These are phyloP conservation scores for Kodamaea hsintzibuensis DNA, from an alignment of 805 yeast genomes.

Conservation along the genomic window DNA sequence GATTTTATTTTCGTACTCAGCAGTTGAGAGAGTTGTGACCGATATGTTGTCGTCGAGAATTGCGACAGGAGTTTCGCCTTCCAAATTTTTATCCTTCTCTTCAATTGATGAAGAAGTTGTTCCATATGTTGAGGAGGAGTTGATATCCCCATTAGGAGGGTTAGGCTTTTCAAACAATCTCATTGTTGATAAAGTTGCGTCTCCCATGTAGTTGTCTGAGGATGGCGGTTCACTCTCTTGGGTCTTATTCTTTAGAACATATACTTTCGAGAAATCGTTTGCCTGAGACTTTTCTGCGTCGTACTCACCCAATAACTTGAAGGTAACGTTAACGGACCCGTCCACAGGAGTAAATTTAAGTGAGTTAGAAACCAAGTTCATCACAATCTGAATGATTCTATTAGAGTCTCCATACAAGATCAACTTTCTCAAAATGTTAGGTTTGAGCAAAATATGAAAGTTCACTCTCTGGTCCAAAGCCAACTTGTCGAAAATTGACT, in stretches of 20 bases:
- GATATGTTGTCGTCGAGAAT: constrained; percentile 24
- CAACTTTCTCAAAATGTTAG: constrained; percentile 60
- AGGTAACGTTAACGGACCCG: constrained; percentile 70
- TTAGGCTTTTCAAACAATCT: constrained; percentile 1
- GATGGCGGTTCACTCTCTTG: neutral
- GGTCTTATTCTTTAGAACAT: constrained; percentile 10
- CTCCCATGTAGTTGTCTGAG: neutral
- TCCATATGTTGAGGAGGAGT: neutral
- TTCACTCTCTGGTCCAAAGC: constrained; percentile 77
- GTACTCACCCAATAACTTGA: constrained; percentile 69
- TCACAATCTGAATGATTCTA: constrained; percentile 85
- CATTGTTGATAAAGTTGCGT: neutral
- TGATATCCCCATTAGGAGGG: neutral
- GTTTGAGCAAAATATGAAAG: constrained; percentile 60
- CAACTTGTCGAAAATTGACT: constrained; percentile 79
- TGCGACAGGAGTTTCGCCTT: neutral
- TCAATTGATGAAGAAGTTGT: neutral
- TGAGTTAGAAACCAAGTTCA: constrained; percentile 89
- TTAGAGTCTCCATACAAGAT: constrained; percentile 85
- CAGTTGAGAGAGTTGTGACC: constrained; percentile 36
- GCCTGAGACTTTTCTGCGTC: constrained; percentile 48
- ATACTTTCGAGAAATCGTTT: constrained; percentile 47
- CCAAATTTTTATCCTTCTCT: neutral
- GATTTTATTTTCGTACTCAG: constrained; percentile 38
- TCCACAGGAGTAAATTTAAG: constrained; percentile 90